A percentile compares a stretch with the other conserved stretches of the same genome.
Conservation (phyloP, 2,329 filamentous ascomycete genomes). For the Teratosphaeriaceae sp. region DNA sequence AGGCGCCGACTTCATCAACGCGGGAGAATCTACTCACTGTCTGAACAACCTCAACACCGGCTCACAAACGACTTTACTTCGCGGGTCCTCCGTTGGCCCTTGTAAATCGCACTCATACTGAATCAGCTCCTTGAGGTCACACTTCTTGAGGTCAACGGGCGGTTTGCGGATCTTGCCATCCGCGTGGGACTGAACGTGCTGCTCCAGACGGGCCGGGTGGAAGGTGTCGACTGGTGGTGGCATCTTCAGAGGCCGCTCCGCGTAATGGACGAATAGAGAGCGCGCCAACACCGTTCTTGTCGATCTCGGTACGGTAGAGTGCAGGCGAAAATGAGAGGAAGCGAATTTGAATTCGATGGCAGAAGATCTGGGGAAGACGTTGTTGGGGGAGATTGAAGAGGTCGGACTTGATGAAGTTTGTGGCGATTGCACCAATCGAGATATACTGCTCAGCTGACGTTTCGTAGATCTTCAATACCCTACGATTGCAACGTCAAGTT, state of each 20-base stretch:
- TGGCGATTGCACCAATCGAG: constrained; percentile 5
- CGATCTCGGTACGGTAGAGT: background rate
- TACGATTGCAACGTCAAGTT: constrained; percentile 25
- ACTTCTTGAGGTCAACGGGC: constrained; percentile 47
- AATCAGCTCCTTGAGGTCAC: constrained; percentile 52
- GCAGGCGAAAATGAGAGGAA: constrained; percentile 9
- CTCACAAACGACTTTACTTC: constrained; percentile 44
- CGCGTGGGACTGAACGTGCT: constrained; percentile 46
- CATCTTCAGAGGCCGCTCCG: constrained; percentile 34
- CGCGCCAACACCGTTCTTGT: background rate
- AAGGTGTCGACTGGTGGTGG: constrained; percentile 50
- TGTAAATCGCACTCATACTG: constrained; percentile 57
- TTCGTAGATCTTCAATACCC: constrained; percentile 34
- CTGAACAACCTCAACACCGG: constrained; percentile 54
- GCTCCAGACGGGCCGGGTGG: constrained; percentile 44
- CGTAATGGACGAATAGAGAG: background rate
- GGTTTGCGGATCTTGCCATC: constrained; percentile 47
- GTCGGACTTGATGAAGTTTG: constrained; percentile 46
- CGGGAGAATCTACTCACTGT: constrained; percentile 38
- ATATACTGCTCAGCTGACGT: constrained; percentile 7
- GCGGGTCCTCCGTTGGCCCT: constrained; percentile 33
- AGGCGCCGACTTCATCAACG: background rate
- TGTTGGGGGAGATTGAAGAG: constrained; percentile 47
- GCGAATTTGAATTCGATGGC: constrained; percentile 26
- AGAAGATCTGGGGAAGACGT: constrained; percentile 45